Base-by-base conservation (phyloP, 352 stramenopile species). In the Globisporangium echinulatum region DNA sequence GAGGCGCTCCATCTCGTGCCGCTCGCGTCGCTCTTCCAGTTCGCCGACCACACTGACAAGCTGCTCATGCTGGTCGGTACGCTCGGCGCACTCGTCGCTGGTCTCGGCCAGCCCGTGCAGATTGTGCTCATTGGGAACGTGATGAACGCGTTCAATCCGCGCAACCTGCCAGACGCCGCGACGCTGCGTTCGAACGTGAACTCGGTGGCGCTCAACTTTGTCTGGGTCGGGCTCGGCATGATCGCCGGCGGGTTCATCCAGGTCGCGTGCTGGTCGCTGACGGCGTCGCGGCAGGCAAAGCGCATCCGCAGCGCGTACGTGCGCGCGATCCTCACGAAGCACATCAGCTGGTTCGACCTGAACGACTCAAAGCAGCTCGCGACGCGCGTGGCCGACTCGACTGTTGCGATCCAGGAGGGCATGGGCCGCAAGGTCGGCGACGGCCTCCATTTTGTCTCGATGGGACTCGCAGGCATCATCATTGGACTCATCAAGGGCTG, bases 401-500 rank as follows among this genome's bases (percentile, higher is more conserved):
- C 55, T 1, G 75, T 89, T 14, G 70, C 61, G 1, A 87, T 91
- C 57, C 75, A 90, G 48, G 58, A 82, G 47, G 80, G 80, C 14
- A 90, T 92, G 46, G 79, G 79, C 0, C 66, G 73, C 36, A 87
- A 86, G 46, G 47, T 89, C 25, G 79, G 77, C 2, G 75, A 87
- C 9, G 74, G 66, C 3, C 58, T 82, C 39, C 79, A 79, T 13
- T 90, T 87, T 54, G 68, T 70, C 49, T 73, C 76, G 5, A 91
- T 89, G 79, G 75, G 68, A 2, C 44, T 93, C 7, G 74, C 69
- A 0, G 84, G 84, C 4, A 72, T 93, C 17, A 49, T 65, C 25
- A 88, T 93, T 50, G 82, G 82, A 1, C 62, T 93, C 10, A 25
- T 70, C 17, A 85, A 89, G 37, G 77, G 73, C 49, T 93, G 84